Evolutionary conservation across 169 alveolate genomes (phyloP), one percentile per base, ranked within the genome.

Genomic region (Plasmodium gallinaceum): DNA sequence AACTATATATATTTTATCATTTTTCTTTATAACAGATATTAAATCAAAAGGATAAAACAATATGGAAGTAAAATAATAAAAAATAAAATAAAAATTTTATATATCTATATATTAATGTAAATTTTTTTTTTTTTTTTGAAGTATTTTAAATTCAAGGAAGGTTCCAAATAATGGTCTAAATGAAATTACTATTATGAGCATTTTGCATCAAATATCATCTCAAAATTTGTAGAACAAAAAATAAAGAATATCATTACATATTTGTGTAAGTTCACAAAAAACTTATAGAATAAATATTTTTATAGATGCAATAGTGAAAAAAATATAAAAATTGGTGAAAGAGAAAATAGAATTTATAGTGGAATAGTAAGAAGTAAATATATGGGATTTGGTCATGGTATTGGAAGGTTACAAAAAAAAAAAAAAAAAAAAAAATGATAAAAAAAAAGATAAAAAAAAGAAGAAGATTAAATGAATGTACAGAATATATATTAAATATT

Each of bases 351-450:
- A 0, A 85, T 71, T 45, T 85, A 70, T 18, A 85, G 92, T 64
- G 72, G 76, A 18, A 16, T 85, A 43, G 87, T 85, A 12, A 46
- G 92, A 57, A 85, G 57, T 62, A 85, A 85, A 24, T 85, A 85
- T 43, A 43, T 85, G 22, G 92, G 92, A n/a, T 85, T 85, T 51
- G 92, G 87, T 1, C 92, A 85, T 52, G 92, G 92, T 9, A 66
- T 85, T 7, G 92, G 92, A 22, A 85, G 92, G 92, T 85, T 20
- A 62, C n/a, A 5, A 61, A 57, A 0, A 3, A 46, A 37, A 58
- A 57, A 42, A 51, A 54, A 5, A 1, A 51, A 5, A 20, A 46
- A 46, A 57, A 45, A 32, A 37, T 20, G 64, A 69, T 14, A 57
- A 42, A 51, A 54, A 5, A 1, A 51, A 5, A 0, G 5, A 42